Evolutionary conservation across 805 yeast species (phyloP).

Genomic region (Pichia occidentalis): DNA sequence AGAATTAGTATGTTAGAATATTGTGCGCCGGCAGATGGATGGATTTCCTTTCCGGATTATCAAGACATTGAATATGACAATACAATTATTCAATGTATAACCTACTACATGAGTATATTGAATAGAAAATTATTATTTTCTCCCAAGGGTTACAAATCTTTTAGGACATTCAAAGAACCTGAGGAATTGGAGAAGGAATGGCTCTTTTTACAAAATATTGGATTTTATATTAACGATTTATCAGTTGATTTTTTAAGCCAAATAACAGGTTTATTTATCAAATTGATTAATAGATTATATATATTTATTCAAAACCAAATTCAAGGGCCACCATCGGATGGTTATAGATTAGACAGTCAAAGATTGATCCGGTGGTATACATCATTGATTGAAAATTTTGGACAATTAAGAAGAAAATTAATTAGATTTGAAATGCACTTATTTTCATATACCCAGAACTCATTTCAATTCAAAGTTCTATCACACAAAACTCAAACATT

Average conservation of each 20-base stretch:
- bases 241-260: constrained; percentile 63
- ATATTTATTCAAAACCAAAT: constrained; percentile 69
- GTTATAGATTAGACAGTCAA: constrained; percentile 28
- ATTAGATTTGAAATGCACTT: constrained; percentile 68
- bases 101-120: constrained; percentile 61
- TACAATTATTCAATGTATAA: constrained; percentile 65
- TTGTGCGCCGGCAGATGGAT: constrained; percentile 53
- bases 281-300: constrained; percentile 61
- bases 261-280: constrained; percentile 41
- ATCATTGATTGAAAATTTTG: constrained; percentile 62
- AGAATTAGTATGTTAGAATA: constrained; percentile 60
- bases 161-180: constrained; percentile 84
- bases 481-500: constrained; percentile 43
- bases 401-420: constrained; percentile 72
- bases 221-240: constrained; percentile 69
- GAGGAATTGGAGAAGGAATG: constrained; percentile 83
- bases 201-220: constrained; percentile 69
- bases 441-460: constrained; percentile 66
- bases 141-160: constrained; percentile 44
- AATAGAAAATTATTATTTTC: constrained; percentile 76
- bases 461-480: constrained; percentile 53
- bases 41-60: constrained; percentile 58
- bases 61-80: constrained; percentile 58
- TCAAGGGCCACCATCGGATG: constrained; percentile 47
- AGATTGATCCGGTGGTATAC: constrained; percentile 60